Conservation (phyloP, 2,329 filamentous ascomycete genomes). For the Cladosporium sp. region DNA sequence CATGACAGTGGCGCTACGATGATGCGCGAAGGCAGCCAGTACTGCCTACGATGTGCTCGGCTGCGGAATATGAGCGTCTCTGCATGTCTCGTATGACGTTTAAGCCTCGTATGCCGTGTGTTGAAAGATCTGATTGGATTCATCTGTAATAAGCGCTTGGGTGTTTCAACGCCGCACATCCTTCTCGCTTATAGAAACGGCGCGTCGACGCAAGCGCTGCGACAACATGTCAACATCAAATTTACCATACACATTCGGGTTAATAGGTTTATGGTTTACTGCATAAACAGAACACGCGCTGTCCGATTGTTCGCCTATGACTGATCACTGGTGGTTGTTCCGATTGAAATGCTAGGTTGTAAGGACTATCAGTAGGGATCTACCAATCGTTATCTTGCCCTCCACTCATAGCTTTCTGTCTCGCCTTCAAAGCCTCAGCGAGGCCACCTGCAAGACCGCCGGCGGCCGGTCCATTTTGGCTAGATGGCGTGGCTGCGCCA, state of each 20-base stretch:
- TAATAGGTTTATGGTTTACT: background rate
- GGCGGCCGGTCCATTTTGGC: constrained; percentile 34
- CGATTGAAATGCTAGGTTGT: background rate
- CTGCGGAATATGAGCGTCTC: no score
- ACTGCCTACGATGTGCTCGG: no score
- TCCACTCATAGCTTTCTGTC: constrained; percentile 45
- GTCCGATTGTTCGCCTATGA: background rate
- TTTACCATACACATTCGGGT: background rate
- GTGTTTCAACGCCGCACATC: no score
- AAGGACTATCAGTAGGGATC: background rate
- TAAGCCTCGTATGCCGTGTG: no score
- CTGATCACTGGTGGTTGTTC: background rate
- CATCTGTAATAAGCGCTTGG: no score
- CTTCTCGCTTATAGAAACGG: no score
- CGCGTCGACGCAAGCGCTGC: no score
- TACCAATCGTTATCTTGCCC: constrained; percentile 18
- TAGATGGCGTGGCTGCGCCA: constrained; percentile 30
- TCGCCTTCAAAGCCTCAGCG: constrained; percentile 44
- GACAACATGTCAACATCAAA: background rate
- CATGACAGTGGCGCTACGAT: no score
- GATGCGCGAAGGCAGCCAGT: no score
- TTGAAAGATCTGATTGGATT: no score
- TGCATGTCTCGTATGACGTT: no score
- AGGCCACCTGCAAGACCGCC: constrained; percentile 44
- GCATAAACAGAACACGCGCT: background rate